Evolutionary conservation across 805 yeast species (phyloP).

Genomic region (Sungouiella blattae): DNA sequence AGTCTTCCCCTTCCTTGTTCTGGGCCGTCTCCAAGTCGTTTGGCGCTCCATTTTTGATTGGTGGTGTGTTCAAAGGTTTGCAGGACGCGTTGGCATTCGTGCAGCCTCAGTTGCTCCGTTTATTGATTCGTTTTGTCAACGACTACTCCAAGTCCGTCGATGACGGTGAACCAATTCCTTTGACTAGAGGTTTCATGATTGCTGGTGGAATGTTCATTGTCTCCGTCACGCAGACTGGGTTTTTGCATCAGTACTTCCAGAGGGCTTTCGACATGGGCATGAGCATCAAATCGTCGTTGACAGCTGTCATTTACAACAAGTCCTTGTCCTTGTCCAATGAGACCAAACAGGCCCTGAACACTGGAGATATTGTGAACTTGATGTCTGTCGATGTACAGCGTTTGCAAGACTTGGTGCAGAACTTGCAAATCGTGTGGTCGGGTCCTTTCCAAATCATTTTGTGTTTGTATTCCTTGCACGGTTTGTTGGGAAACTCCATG

Average conservation of each 20-base stretch:
- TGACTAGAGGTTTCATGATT: slow-evolving; percentile 72
- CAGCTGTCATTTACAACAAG: slow-evolving; percentile 65
- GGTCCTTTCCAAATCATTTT: slow-evolving; percentile 85
- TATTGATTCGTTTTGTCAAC: slow-evolving; percentile 37
- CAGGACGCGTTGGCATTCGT: slow-evolving; percentile 69
- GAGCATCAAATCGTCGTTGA: slow-evolving; percentile 67
- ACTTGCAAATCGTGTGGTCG: slow-evolving; percentile 81
- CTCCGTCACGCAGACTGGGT: slow-evolving; percentile 73
- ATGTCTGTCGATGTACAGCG: slow-evolving; percentile 94
- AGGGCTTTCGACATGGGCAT: slow-evolving; percentile 73
- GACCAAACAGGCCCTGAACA: slow-evolving; percentile 64
- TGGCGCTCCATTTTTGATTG: slow-evolving; percentile 66
- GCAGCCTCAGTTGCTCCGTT: slow-evolving; percentile 18
- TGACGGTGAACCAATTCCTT: slow-evolving; percentile 49
- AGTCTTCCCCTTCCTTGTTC: slow-evolving; percentile 52
- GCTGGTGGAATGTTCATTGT: slow-evolving; percentile 71
- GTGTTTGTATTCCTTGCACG: slow-evolving; percentile 70
- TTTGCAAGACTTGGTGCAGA: slow-evolving; percentile 76
- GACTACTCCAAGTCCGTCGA: slow-evolving; percentile 36
- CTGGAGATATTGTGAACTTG: slow-evolving; percentile 91
- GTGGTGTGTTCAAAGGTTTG: slow-evolving; percentile 65
- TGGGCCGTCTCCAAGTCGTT: slow-evolving; percentile 66
- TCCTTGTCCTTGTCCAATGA: slow-evolving; percentile 68
- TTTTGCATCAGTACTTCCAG: slow-evolving; percentile 76
- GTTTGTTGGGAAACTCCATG: slow-evolving; percentile 82